phyloP scores from a whole-genome alignment of 495 filamentous ascomycete genomes.

The Friedmanniomyces endolithicus region DNA sequence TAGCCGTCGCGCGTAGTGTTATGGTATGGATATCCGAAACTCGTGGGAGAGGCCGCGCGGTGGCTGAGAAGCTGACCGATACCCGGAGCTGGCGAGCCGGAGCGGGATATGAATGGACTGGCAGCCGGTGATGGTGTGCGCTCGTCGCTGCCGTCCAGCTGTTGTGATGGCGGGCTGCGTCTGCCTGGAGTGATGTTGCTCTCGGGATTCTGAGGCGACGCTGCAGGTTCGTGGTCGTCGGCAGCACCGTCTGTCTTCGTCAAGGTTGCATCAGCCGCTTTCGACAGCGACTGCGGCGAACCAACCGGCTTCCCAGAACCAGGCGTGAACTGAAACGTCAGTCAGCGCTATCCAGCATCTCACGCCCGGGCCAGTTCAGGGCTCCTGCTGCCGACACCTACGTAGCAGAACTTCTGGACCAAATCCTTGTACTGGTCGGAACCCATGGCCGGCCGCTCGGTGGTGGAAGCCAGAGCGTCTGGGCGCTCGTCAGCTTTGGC shows the following conservation, averaged over 20 bases:
- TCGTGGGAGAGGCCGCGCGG: slow-evolving; percentile 21
- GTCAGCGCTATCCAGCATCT: slow-evolving; percentile 24
- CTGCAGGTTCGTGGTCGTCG: slow-evolving; percentile 2
- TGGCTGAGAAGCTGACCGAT: slow-evolving; percentile 23
- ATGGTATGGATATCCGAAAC: slow-evolving; percentile 26
- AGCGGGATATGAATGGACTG: slow-evolving; percentile 25
- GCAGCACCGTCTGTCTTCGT: slow-evolving; percentile 17
- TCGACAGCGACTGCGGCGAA: slow-evolving; percentile 8
- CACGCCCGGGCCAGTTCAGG: slow-evolving; percentile 10
- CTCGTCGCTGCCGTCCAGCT: slow-evolving; percentile 25
- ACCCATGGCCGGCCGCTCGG: slow-evolving; percentile 56
- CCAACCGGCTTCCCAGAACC: slow-evolving; percentile 24
- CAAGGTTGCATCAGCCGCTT: slow-evolving; percentile 6
- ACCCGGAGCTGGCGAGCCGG: slow-evolving; percentile 26
- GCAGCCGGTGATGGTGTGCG: slow-evolving; percentile 1
- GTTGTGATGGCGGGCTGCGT: slow-evolving; percentile 16
- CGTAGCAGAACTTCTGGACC: slow-evolving; percentile 96
- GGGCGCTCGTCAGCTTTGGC: slow-evolving; percentile 28
- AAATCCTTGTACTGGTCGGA: slow-evolving; percentile 86
- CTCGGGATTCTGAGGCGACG: slow-evolving; percentile 10
- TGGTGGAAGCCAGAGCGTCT: slow-evolving; percentile 37
- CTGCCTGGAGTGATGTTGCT: neutral
- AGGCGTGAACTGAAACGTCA: slow-evolving; percentile 25
- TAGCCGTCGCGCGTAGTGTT: slow-evolving; percentile 13
- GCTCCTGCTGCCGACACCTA: slow-evolving; percentile 47